Conservation (phyloP, 2,329 filamentous ascomycete species). For the Gaeumannomyces tritici region DNA sequence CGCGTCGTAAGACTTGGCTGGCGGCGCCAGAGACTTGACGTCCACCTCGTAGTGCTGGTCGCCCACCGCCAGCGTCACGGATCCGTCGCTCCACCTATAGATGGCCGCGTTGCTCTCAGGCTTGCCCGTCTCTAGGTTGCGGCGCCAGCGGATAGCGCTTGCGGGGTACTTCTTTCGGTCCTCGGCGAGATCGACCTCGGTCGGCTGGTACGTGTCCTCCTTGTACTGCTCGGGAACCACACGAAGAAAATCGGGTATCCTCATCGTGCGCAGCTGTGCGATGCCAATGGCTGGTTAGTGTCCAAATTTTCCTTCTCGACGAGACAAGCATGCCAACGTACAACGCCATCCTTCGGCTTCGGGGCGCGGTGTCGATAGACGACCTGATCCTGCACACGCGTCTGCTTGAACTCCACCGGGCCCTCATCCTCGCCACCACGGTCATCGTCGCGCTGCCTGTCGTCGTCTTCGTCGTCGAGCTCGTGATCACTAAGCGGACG, state of each 20-base stretch:
- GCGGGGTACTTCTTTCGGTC: conserved; percentile 45
- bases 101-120: conserved; percentile 68
- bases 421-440: conserved; percentile 33
- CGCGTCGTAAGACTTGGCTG: conserved; percentile 51
- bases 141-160: conserved; percentile 60
- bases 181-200: conserved; percentile 43
- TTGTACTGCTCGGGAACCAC: conserved; percentile 61
- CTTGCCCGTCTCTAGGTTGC: conserved; percentile 53
- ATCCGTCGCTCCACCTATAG: conserved; percentile 72
- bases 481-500: conserved; percentile 55
- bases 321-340: conserved; percentile 26
- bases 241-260: conserved; percentile 63
- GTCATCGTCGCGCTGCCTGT: conserved; percentile 26
- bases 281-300: conserved; percentile 8
- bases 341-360: conserved; percentile 60
- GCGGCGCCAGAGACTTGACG: conserved; percentile 59
- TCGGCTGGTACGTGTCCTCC: conserved; percentile 54
- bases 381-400: conserved; percentile 52
- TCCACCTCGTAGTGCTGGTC: conserved; percentile 68
- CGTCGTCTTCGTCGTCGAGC: conserved; percentile 38
- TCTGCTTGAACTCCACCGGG: conserved; percentile 33
- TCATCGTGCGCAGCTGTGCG: conserved; percentile 55
- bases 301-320: neutral
- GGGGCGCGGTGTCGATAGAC: conserved; percentile 62
- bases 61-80: conserved; percentile 64